Conservation (phyloP, 106 monocot genomes). For the Apostasia shenzhenica region DNA sequence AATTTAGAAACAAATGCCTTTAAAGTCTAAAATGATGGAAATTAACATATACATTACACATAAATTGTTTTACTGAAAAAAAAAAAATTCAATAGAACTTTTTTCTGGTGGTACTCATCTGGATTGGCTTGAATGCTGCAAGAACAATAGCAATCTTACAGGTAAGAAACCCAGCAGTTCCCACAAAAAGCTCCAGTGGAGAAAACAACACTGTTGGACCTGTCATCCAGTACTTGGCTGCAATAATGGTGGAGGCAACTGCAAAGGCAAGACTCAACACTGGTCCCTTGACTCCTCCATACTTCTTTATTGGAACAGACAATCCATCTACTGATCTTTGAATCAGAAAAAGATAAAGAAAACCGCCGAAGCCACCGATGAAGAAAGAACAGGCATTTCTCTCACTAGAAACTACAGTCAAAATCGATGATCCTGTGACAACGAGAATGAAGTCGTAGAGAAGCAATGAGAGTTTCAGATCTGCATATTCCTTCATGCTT, state of each 20-base stretch:
- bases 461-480: constrained; percentile 79
- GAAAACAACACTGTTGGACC: constrained; percentile 22
- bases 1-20: too few species aligned
- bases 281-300: constrained; percentile 30
- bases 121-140: constrained; percentile 65
- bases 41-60: too few species aligned
- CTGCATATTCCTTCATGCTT: constrained; percentile 71
- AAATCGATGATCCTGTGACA: constrained; percentile 23
- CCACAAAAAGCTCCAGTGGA: constrained; percentile 47
- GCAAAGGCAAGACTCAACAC: constrained; percentile 30
- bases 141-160: constrained; percentile 60
- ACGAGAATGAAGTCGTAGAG: constrained; percentile 55
- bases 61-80: too few species aligned
- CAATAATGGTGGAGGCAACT: constrained; percentile 12
- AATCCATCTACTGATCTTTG: constrained; percentile 68
- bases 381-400: constrained; percentile 39
- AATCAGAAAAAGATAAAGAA: constrained; percentile 46
- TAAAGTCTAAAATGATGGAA: too few species aligned
- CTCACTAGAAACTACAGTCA: constrained; percentile 17
- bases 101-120: neutral
- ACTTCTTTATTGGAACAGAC: constrained; percentile 6
- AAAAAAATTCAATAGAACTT: too few species aligned
- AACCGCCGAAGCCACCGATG: constrained; percentile 43
- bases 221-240: constrained; percentile 34
- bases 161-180: constrained; percentile 60